These are phyloP conservation scores for Ophiocordyceps robertsii DNA, from an alignment of 2,329 filamentous ascomycete species.

Conservation along the genomic window DNA sequence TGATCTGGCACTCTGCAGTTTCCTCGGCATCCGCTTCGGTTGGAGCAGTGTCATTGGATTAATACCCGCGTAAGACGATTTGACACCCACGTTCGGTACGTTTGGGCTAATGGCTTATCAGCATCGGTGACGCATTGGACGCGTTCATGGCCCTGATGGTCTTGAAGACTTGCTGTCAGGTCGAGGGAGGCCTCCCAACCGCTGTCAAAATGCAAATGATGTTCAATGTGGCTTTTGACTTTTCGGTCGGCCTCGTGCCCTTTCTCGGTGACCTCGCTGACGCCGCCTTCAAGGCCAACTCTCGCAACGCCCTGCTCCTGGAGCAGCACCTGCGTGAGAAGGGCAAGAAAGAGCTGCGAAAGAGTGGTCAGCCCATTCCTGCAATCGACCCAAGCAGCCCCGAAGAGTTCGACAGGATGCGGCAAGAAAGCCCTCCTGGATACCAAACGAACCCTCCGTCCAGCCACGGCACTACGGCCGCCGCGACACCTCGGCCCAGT, in stretches of 20 bases:
- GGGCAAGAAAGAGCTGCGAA: conserved; percentile 43
- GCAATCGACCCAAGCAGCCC: conserved; percentile 38
- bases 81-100: not conserved
- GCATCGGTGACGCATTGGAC: conserved; percentile 64
- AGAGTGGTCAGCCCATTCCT: conserved; percentile 31
- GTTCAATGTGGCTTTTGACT: conserved; percentile 64
- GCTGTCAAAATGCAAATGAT: conserved; percentile 58
- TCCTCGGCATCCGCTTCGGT: conserved; percentile 72
- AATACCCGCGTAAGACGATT: conserved; percentile 57
- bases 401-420: conserved; percentile 32
- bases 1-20: conserved; percentile 72
- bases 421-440: conserved; percentile 12
- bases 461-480: conserved; percentile 10
- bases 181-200: conserved; percentile 63
- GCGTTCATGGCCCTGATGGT: conserved; percentile 63
- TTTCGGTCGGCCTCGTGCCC: conserved; percentile 59
- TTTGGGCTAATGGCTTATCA: conserved; percentile 15
- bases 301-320: conserved; percentile 57
- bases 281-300: conserved; percentile 61
- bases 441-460: conserved; percentile 14
- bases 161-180: conserved; percentile 54
- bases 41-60: conserved; percentile 81
- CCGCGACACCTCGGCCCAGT: conserved; percentile 8
- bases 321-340: conserved; percentile 56
- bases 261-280: conserved; percentile 66